phyloP scores from a whole-genome alignment of 225 moss, liverwort and hornwort species.

The Sphagnum contortum region DNA sequence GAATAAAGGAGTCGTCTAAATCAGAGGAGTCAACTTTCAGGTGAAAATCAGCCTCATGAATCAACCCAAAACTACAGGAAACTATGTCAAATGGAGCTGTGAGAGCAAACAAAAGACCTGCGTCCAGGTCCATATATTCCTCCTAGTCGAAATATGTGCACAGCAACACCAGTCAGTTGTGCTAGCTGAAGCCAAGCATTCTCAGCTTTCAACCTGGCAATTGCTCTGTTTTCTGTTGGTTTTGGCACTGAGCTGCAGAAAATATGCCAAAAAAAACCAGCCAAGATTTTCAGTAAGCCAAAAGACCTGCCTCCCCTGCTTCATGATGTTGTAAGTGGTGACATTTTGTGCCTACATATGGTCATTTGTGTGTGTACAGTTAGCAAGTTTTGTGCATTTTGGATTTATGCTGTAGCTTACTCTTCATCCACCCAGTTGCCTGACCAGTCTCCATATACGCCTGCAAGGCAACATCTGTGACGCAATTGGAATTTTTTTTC shows the following conservation, averaged over 20 bases:
- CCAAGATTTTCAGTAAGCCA: too few species aligned
- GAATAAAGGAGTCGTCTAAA: not conserved
- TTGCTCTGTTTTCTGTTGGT: conserved; percentile 37
- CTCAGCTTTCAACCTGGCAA: conserved; percentile 60
- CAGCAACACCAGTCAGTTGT: conserved; percentile 28
- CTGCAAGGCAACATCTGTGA: conserved; percentile 7
- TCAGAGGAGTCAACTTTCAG: not conserved
- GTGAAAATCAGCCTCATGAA: not conserved
- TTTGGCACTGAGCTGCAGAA: conserved; percentile 32
- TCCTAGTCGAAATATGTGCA: conserved; percentile 74
- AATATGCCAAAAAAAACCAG: not conserved
- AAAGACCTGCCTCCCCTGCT: too few species aligned
- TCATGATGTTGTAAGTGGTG: too few species aligned
- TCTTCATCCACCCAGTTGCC: conserved; percentile 85
- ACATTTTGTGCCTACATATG: too few species aligned
- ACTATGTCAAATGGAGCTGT: too few species aligned
- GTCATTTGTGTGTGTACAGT: too few species aligned
- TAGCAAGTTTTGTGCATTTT: too few species aligned
- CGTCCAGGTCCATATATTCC: conserved; percentile 86
- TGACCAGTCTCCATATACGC: conserved; percentile 84
- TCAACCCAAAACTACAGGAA: too few species aligned
- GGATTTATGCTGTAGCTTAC: conserved; percentile 6
- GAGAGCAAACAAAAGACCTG: conserved; percentile 12
- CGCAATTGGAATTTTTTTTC: too few species aligned
- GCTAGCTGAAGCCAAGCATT: conserved; percentile 62